A percentile compares a stretch with the other conserved stretches of the same genome.
Evolutionary conservation across 2,329 filamentous ascomycete species (phyloP).

Genomic region (Colletotrichum sp.): DNA sequence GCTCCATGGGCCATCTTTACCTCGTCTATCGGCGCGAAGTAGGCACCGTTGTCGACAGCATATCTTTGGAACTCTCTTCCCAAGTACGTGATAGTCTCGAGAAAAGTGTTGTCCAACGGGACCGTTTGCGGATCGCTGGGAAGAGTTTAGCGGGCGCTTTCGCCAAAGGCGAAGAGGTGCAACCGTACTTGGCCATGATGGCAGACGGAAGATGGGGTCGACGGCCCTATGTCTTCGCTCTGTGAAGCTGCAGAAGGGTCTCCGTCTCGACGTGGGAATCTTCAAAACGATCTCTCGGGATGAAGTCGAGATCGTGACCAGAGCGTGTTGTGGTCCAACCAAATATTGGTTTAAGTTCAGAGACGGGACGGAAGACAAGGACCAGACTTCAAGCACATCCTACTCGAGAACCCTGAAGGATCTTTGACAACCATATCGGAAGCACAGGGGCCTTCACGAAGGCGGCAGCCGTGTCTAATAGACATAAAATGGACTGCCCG

Average conservation of each 20-base stretch:
- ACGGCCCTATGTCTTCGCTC: not conserved
- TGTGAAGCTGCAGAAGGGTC: not conserved
- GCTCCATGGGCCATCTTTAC: constrained; percentile 46
- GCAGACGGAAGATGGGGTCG: not conserved
- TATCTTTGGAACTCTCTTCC: constrained; percentile 72
- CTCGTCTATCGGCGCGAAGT: constrained; percentile 75
- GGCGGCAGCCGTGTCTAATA: constrained; percentile 29
- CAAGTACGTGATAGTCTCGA: constrained; percentile 64
- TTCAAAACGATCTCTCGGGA: not conserved
- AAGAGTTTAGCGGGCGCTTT: constrained; percentile 25
- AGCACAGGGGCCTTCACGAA: constrained; percentile 8
- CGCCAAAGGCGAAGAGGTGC: not conserved
- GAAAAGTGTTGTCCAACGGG: constrained; percentile 61
- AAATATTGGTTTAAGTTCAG: not conserved
- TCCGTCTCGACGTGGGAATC: not conserved
- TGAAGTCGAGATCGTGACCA: not conserved
- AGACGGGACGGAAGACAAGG: not conserved
- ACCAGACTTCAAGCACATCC: not conserved
- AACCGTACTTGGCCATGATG: constrained; percentile 19
- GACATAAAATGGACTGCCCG: constrained; percentile 32
- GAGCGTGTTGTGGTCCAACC: not conserved
- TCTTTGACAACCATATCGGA: constrained; percentile 7
- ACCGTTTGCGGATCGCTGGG: constrained; percentile 52
- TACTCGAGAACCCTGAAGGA: not conserved
- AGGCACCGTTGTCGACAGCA: constrained; percentile 67